Evolutionary conservation across 2,329 filamentous ascomycete species (phyloP), one percentile per base, ranked within the genome.

Genomic region (Escovopsis sp.): DNA sequence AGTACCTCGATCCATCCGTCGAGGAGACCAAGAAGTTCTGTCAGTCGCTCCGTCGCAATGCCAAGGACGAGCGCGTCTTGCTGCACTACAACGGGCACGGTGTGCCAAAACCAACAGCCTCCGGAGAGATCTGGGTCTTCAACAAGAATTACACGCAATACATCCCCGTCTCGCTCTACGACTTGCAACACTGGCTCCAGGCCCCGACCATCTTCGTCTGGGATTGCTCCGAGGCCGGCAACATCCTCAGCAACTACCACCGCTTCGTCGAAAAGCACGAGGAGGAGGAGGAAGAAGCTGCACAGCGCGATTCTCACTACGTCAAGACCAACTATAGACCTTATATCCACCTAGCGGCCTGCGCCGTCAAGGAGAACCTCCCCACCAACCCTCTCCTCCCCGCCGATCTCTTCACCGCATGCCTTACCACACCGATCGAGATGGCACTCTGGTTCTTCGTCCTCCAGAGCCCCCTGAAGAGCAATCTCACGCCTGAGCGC

Each of bases 91-190:
- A 98, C 49, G 90, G 90, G 13, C 90, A 98, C 55, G 90, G 90
- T 32, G 90, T 98, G 10, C 90, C 90, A 2, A 85, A 94, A 50
- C 90, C 90, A 3, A 98, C 90, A 1, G 76, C 82, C 3, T 94
- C 88, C 4, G 90, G 90, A 12, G 90, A 98, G 56, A 93, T 98
- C 15, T 98, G 90, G 90, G 92, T 96, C 5, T 98, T 98, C 57
- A 98, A 98, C 59, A 88, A 90, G 48, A 96, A 85, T 46, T 98
- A 94, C 54, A 98, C 90, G 0, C 90, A 98, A 58, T 98, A 98
- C 53, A 98, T 98, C 29, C 90, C 90, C 0, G 83, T 98, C 30
- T 94, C 88, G 1, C 64, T 98, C 8, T 94, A 93, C 50, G 90
- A 98, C 52, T 62, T 98, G 31, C 88, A 96, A 57, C 79, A 83